These are phyloP conservation scores for Athelia psychrophila DNA, from an alignment of 1,284 basidiomycete species.

Conservation along the genomic window DNA sequence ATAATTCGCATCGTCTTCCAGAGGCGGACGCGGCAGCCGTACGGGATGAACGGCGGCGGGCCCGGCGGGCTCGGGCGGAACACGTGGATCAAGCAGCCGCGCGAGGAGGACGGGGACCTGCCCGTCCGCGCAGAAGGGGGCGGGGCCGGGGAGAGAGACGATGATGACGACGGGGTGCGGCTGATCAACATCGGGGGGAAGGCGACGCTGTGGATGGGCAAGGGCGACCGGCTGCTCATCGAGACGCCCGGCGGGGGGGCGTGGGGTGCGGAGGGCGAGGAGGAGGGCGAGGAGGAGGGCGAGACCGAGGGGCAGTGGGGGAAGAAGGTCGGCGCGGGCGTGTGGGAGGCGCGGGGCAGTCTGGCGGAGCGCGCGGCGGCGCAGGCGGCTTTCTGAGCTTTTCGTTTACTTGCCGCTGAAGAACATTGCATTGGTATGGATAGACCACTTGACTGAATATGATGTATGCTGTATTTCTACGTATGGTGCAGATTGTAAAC, in stretches of 20 bases:
- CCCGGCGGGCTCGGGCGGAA: constrained; percentile 79
- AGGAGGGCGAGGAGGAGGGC: constrained; percentile 31
- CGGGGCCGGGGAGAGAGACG: too few relatives aligned
- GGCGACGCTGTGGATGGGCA: constrained; percentile 84
- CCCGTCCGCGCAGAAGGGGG: constrained; percentile 28
- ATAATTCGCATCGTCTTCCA: too few relatives aligned
- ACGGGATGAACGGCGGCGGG: constrained; percentile 87
- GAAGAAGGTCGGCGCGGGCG: constrained; percentile 33
- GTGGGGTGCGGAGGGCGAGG: constrained; percentile 62
- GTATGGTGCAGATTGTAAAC: too few relatives aligned
- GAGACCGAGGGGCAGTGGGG: constrained; percentile 8
- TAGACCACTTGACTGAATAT: too few relatives aligned
- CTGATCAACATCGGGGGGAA: constrained; percentile 92
- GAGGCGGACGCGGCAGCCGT: constrained; percentile 87
- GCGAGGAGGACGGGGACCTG: constrained; percentile 69
- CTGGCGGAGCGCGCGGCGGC: constrained; percentile 68
- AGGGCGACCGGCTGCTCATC: constrained; percentile 77
- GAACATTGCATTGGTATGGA: too few relatives aligned
- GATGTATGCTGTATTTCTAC: too few relatives aligned
- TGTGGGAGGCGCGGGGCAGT: constrained; percentile 75
- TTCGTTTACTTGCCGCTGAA: background rate
- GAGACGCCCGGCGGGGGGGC: constrained; percentile 94
- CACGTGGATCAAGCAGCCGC: constrained; percentile 83
- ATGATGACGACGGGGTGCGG: constrained; percentile 37
- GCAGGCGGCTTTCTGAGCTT: constrained; percentile 60